Evolutionary conservation across 2,329 filamentous ascomycete species (phyloP).

Genomic region (Diaporthe eres): DNA sequence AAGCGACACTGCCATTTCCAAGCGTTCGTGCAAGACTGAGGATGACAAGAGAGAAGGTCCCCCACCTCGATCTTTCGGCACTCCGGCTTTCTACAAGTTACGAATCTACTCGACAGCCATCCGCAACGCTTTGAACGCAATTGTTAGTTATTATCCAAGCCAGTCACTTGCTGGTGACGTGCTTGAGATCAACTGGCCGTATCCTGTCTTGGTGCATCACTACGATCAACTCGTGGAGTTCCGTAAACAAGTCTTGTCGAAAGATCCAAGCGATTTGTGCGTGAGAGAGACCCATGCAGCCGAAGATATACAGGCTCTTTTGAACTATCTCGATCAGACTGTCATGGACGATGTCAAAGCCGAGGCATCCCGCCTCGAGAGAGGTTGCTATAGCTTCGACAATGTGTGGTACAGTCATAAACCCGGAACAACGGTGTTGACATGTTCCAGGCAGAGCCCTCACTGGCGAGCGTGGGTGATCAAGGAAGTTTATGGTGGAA

Average conservation of each 20-base stretch:
- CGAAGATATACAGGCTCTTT: conserved; percentile 42
- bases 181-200: conserved; percentile 45
- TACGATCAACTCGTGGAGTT: conserved; percentile 46
- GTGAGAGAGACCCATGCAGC: conserved; percentile 38
- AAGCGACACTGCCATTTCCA: no score
- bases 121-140: conserved; percentile 45
- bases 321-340: conserved; percentile 45
- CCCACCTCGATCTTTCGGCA: no score
- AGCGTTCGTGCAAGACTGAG: no score
- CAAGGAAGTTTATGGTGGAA: no score
- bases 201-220: conserved; percentile 48
- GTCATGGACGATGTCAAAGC: conserved; percentile 45
- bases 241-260: background rate
- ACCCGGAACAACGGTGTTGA: conserved; percentile 41
- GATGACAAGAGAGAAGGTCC: background rate
- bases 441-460: fast-evolving
- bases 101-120: conserved; percentile 44
- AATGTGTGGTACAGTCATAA: conserved; percentile 43
- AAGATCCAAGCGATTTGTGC: conserved; percentile 40
- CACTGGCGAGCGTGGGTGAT: no score
- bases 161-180: conserved; percentile 44
- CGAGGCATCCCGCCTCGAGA: conserved; percentile 43
- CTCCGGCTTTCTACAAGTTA: no score
- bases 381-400: conserved; percentile 43
- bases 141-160: conserved; percentile 49